Evolutionary conservation across 495 filamentous ascomycete species (phyloP).

Genomic region (Amphirosellinia nigrospora): DNA sequence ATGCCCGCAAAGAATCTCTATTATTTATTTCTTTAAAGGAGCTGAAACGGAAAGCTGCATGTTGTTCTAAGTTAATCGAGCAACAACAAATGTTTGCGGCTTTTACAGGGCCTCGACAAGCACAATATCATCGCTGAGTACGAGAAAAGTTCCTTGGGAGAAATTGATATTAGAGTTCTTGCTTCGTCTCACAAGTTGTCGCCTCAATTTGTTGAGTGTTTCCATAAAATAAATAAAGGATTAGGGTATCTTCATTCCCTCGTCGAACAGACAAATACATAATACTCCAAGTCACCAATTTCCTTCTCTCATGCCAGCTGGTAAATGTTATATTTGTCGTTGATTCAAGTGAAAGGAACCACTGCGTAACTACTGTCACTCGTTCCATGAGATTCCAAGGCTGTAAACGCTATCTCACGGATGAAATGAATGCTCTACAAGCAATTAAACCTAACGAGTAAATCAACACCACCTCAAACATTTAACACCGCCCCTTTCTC

Average conservation of each 20-base stretch:
- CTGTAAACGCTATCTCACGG: background rate
- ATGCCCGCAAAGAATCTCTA: background rate
- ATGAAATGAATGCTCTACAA: no score
- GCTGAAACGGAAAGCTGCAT: background rate
- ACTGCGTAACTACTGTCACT: background rate
- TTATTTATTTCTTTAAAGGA: background rate
- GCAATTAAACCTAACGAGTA: background rate
- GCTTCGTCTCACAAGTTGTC: background rate
- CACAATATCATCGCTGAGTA: no score
- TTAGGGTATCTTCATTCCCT: background rate
- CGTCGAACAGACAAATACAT: no score
- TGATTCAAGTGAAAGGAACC: background rate
- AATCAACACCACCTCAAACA: conserved; percentile 26
- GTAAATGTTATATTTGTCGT: background rate
- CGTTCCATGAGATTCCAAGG: background rate
- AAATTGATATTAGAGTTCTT: background rate
- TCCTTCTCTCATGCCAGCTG: background rate
- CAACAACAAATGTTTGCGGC: no score
- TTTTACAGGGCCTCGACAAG: no score
- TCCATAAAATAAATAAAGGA: background rate
- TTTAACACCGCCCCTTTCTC: conserved; percentile 57
- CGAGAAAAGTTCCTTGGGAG: no score
- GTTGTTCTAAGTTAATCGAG: background rate
- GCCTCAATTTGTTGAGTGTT: background rate
- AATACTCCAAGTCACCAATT: background rate